Evolutionary conservation across 257 asterid species (phyloP), one percentile per base, ranked within the genome.

Genomic region (Solanum rostratum): DNA sequence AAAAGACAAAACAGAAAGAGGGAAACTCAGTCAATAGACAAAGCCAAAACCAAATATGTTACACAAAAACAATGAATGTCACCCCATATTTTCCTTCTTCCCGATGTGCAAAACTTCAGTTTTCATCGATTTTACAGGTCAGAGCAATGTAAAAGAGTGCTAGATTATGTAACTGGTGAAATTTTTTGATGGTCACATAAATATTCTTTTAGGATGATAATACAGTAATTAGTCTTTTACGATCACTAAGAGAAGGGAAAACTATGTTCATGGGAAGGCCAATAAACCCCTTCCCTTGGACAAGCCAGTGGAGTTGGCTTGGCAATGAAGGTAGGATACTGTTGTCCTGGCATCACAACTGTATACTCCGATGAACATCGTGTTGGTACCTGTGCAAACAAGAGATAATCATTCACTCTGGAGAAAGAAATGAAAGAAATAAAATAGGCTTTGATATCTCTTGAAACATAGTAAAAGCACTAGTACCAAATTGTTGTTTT

Each of bases 331-430:
- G 94, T 94, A 3, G 98, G 98, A 87, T 85, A 88, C 46, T 92
- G 91, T 82, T 92, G 96, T 65, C 98, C 98, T 4, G 98, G 98
- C 98, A 95, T 95, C 87, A 93, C 66, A 3, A 95, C 98, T 63
- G 96, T 88, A 86, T 91, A 88, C 85, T 93, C 93, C 8, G 92
- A 81, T 62, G 96, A 87, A 87, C 85, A 85, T 65, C 90, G 62
- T n/a, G 84, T 57, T 79, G 91, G 87, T 57, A 80, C 93, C 98
- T 93, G 91, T 52, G 13, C 53, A 85, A 85, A 50, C 71, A 84
- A 54, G 15, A 83, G 24, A 68, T 68, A 9, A 19, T 73, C 7
- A 14, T n/a, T n/a, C n/a, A n/a, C n/a, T n/a, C n/a, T n/a, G n/a
- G n/a, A n/a, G n/a, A n/a, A n/a, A n/a, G n/a, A n/a, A n/a, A n/a